Conservation (phyloP, 257 asterid species). For the Pogostemon cablin region DNA sequence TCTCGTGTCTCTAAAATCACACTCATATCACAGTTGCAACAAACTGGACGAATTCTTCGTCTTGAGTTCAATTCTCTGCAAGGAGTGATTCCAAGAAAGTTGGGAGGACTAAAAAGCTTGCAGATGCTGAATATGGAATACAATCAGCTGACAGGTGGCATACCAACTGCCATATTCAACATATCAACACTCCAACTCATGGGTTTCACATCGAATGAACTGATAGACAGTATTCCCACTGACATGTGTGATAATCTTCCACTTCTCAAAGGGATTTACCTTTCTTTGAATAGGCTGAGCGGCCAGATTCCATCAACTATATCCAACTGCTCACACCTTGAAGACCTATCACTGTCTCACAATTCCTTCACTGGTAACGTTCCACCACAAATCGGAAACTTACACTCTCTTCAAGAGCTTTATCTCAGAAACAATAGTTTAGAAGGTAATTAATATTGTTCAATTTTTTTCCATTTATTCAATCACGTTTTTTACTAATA, state of each 20-base stretch:
- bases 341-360: neutral
- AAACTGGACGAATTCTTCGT: too few species aligned
- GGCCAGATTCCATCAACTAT: slow-evolving; percentile 18
- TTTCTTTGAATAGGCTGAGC: neutral
- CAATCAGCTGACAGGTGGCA: slow-evolving; percentile 29
- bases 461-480: too few species aligned
- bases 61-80: too few species aligned
- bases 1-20: too few species aligned
- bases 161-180: slow-evolving; percentile 36
- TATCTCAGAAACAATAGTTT: too few species aligned
- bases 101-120: too few species aligned
- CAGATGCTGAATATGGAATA: too few species aligned
- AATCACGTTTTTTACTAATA: too few species aligned
- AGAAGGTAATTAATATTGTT: too few species aligned
- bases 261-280: neutral
- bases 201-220: neutral
- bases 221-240: neutral
- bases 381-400: slow-evolving; percentile 13
- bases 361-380: slow-evolving; percentile 24
- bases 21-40: too few species aligned
- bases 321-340: slow-evolving; percentile 4
- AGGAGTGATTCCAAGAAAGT: too few species aligned
- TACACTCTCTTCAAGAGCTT: neutral
- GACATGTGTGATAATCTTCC: neutral
- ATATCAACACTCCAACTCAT: neutral